These are phyloP conservation scores for Lactifluus volemus DNA, from an alignment of 768 basidiomycete genomes.

Conservation along the genomic window DNA sequence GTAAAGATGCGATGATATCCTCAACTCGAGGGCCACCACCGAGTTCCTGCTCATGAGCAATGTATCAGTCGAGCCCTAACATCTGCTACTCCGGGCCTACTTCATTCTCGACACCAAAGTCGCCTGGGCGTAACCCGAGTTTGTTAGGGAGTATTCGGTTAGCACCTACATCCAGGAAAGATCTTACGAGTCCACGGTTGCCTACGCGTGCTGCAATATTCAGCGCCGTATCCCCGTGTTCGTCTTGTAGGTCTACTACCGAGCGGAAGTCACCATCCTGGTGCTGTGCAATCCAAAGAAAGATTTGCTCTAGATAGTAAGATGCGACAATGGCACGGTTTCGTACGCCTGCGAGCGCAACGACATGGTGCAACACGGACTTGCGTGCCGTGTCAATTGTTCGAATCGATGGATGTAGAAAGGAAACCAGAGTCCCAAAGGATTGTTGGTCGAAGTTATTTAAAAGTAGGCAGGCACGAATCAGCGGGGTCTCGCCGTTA, in stretches of 20 bases:
- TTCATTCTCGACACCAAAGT: slow-evolving; percentile 92
- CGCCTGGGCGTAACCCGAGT: slow-evolving; percentile 83
- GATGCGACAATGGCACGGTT: slow-evolving; percentile 76
- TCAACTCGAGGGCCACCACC: slow-evolving; percentile 65
- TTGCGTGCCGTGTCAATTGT: slow-evolving; percentile 84
- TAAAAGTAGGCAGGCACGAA: slow-evolving; percentile 84
- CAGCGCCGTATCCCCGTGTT: slow-evolving; percentile 91
- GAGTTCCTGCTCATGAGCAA: slow-evolving; percentile 43
- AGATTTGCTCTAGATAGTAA: slow-evolving; percentile 87
- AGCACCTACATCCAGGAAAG: slow-evolving; percentile 86
- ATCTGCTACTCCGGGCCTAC: slow-evolving; percentile 34
- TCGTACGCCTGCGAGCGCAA: slow-evolving; percentile 84
- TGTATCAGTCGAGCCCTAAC: slow-evolving; percentile 5
- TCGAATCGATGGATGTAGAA: slow-evolving; percentile 65
- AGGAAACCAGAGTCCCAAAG: slow-evolving; percentile 56
- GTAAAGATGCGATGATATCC: slow-evolving; percentile 67
- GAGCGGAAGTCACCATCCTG: slow-evolving; percentile 69
- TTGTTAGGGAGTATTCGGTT: slow-evolving; percentile 87
- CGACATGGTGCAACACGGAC: slow-evolving; percentile 86
- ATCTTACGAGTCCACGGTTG: slow-evolving; percentile 76
- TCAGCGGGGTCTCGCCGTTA: slow-evolving; percentile 89
- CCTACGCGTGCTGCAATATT: slow-evolving; percentile 95
- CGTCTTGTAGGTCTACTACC: slow-evolving; percentile 85
- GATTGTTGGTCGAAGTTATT: slow-evolving; percentile 74
- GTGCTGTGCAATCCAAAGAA: slow-evolving; percentile 75